Evolutionary conservation across 306 rosid genomes (phyloP).

Genomic region (Prunus dulcis): DNA sequence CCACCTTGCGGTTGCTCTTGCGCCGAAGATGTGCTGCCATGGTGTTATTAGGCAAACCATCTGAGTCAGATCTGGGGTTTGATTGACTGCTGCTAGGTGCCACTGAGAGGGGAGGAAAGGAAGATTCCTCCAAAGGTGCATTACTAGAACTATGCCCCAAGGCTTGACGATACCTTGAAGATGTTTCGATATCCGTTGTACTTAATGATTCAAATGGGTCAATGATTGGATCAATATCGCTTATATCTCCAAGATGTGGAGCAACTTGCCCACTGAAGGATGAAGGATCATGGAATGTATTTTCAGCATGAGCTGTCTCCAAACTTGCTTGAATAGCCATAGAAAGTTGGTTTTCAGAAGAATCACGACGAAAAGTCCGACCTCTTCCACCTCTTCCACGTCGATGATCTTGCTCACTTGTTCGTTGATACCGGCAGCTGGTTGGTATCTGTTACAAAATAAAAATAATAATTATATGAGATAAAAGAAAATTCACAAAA

Average conservation of each 20-base stretch:
- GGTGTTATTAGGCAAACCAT: conserved; percentile 50
- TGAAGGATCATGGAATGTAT: conserved; percentile 30
- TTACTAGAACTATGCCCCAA: conserved; percentile 56
- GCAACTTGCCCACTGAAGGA: conserved; percentile 43
- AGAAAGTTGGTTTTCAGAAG: conserved; percentile 70
- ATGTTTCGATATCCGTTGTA: conserved; percentile 46
- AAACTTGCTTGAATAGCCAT: conserved; percentile 85
- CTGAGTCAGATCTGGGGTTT: conserved; percentile 50
- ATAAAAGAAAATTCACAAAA: neutral
- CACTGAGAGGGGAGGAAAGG: conserved; percentile 79
- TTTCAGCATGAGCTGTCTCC: conserved; percentile 59
- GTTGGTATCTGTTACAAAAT: conserved; percentile 71
- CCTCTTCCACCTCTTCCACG: conserved; percentile 67
- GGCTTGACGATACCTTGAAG: conserved; percentile 87
- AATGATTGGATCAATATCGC: conserved; percentile 52
- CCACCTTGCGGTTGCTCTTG: conserved; percentile 43
- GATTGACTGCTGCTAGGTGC: conserved; percentile 52
- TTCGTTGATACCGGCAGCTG: conserved; percentile 65
- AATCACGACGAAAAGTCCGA: conserved; percentile 57
- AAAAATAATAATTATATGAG: neutral
- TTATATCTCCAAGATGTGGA: conserved; percentile 37
- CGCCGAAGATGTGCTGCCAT: conserved; percentile 90
- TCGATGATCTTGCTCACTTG: conserved; percentile 65
- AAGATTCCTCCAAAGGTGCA: conserved; percentile 55
- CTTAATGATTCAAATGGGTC: conserved; percentile 60